Conservation (phyloP, 169 alveolate genomes). For the Amoebophrya sp. region DNA sequence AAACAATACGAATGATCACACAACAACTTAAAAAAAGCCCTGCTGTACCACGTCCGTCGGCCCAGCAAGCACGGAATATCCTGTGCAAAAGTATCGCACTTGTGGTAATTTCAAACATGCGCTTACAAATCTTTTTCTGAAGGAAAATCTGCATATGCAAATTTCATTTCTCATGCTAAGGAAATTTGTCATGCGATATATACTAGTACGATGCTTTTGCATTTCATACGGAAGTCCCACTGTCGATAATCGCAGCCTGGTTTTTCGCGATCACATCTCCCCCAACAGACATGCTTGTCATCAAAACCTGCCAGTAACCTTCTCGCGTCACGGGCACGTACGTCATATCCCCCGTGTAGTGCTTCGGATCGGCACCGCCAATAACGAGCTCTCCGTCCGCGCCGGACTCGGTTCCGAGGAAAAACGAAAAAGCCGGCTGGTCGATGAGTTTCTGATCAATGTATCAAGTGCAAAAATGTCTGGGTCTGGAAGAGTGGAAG, state of each 20-base stretch:
- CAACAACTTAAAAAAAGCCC: no score
- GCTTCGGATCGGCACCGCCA: conserved; percentile 61
- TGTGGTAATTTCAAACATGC: no score
- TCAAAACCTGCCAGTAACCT: conserved; percentile 62
- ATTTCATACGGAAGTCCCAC: conserved; percentile 74
- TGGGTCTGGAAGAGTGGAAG: no score
- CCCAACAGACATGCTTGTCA: conserved; percentile 47
- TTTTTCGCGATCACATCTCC: conserved; percentile 16
- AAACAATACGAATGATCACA: no score
- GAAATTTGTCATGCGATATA: no score
- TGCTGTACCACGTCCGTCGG: not conserved
- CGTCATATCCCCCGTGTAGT: conserved; percentile 57
- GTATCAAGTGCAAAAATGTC: no score
- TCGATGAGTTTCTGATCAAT: conserved; percentile 35
- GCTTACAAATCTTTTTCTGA: no score
- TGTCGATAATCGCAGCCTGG: conserved; percentile 60
- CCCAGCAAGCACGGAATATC: no score
- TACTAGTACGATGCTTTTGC: no score
- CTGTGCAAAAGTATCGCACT: no score
- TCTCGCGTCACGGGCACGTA: conserved; percentile 61
- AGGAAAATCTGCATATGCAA: no score
- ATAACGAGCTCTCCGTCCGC: conserved; percentile 57
- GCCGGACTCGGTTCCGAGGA: conserved; percentile 35
- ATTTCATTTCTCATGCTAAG: no score
- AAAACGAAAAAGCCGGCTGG: conserved; percentile 38